phyloP scores from a whole-genome alignment of 192 early-diverging fungal genomes.

The Phlyctochytrium bullatum region DNA sequence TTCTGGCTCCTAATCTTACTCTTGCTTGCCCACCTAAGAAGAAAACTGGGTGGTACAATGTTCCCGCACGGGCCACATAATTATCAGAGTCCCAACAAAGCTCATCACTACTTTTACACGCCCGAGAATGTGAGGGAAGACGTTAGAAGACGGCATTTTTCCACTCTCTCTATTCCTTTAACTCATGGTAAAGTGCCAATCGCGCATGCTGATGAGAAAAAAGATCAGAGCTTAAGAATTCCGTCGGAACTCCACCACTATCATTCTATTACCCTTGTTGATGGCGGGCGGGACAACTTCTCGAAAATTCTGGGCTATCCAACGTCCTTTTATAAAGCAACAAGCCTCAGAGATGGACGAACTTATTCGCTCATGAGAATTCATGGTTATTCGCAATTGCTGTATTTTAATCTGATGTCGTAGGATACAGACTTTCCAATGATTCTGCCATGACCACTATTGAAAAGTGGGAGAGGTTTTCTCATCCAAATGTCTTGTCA shows the following conservation, averaged over 20 bases:
- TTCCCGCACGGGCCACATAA: too few relatives aligned
- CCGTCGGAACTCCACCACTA: slow-evolving; percentile 92
- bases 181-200: too few relatives aligned
- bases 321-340: slow-evolving; percentile 81
- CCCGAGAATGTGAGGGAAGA: too few relatives aligned
- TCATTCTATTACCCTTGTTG: slow-evolving; percentile 57
- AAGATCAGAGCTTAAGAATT: too few relatives aligned
- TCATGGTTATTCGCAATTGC: slow-evolving; percentile 48
- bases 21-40: too few relatives aligned
- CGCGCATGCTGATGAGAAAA: too few relatives aligned
- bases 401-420: slow-evolving; percentile 2
- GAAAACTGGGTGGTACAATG: too few relatives aligned
- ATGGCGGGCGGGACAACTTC: slow-evolving; percentile 36
- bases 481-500: slow-evolving; percentile 80
- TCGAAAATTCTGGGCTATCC: slow-evolving; percentile 60
- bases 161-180: too few relatives aligned
- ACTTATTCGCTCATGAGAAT: slow-evolving; percentile 79
- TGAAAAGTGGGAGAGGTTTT: slow-evolving; percentile 82
- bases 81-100: too few relatives aligned
- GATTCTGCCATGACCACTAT: slow-evolving; percentile 81
- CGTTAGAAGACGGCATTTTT: too few relatives aligned
- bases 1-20: too few relatives aligned
- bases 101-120: too few relatives aligned
- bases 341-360: slow-evolving; percentile 78
- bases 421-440: slow-evolving; percentile 69